Conservation (phyloP, 2,329 filamentous ascomycete genomes). For the Emergomyces orientalis region DNA sequence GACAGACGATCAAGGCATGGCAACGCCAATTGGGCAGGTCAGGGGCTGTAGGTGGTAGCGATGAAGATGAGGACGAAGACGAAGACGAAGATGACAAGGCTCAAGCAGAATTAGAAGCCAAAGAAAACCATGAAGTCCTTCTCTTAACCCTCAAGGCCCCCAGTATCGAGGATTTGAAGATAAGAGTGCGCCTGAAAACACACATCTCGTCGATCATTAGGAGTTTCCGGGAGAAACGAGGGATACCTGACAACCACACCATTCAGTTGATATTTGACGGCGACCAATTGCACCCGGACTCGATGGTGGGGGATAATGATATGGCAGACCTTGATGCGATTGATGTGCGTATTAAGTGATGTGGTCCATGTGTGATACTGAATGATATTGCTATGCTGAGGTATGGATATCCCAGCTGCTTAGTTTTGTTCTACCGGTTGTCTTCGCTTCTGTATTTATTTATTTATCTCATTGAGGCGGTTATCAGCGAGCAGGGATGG, state of each 20-base stretch:
- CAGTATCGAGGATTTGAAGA: constrained; percentile 42
- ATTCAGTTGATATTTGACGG: constrained; percentile 67
- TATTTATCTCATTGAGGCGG: not conserved
- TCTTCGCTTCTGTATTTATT: not conserved
- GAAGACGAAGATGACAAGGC: constrained; percentile 17
- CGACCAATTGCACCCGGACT: constrained; percentile 54
- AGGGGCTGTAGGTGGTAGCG: too few species aligned
- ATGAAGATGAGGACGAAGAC: constrained; percentile 16
- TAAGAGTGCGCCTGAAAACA: constrained; percentile 41
- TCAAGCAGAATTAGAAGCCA: not conserved
- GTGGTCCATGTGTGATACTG: not conserved
- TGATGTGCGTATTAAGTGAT: constrained; percentile 58
- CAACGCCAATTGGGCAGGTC: constrained; percentile 16
- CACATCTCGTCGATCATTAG: constrained; percentile 53
- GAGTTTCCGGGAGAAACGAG: constrained; percentile 50
- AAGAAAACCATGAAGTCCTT: constrained; percentile 21
- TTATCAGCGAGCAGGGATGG: not conserved
- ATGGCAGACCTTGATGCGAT: constrained; percentile 66
- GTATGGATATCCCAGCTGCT: not conserved
- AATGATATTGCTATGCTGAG: not conserved
- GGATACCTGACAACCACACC: constrained; percentile 43
- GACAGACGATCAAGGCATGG: constrained; percentile 15
- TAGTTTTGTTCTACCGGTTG: not conserved
- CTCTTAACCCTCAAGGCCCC: constrained; percentile 46
- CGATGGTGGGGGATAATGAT: constrained; percentile 56